These are phyloP conservation scores for Phialocephala subalpina DNA, from an alignment of 2,329 filamentous ascomycete species.

Conservation along the genomic window DNA sequence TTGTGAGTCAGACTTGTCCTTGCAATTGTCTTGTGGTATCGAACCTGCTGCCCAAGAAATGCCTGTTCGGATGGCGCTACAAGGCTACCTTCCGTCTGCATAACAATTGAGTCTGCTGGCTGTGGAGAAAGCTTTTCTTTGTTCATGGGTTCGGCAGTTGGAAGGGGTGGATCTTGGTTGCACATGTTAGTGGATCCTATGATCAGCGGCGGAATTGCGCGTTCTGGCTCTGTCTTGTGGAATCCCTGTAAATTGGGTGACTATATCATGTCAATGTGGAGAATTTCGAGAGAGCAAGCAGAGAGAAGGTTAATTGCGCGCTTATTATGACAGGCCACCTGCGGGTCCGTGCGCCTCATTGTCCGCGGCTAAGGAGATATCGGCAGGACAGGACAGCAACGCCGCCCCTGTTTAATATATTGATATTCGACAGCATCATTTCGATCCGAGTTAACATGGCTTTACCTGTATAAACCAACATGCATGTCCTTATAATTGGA, in stretches of 20 bases:
- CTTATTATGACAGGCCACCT: background rate
- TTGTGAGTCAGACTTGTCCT: background rate
- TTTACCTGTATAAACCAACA: constrained; percentile 1
- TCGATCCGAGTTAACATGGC: constrained; percentile 7
- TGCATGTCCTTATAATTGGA: constrained; percentile 21
- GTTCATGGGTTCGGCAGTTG: background rate
- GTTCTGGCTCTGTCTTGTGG: constrained; percentile 6
- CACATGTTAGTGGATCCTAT: constrained; percentile 10
- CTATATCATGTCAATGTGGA: background rate
- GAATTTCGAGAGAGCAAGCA: background rate
- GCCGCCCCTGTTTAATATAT: background rate
- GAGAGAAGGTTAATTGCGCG: background rate
- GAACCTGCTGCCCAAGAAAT: background rate
- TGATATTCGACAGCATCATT: background rate
- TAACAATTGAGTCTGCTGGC: constrained; percentile 1
- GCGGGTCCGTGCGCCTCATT: background rate
- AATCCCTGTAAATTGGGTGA: constrained; percentile 7
- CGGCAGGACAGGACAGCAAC: background rate
- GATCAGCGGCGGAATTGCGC: background rate
- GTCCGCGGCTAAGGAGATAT: background rate
- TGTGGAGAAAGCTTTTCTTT: background rate
- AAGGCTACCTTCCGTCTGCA: background rate
- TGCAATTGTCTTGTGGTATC: background rate
- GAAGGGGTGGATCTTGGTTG: background rate
- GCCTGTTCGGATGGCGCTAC: background rate